These are phyloP conservation scores for Auxenochlorella pyrenoidosa DNA, from an alignment of 139 green algal genomes.

Conservation along the genomic window DNA sequence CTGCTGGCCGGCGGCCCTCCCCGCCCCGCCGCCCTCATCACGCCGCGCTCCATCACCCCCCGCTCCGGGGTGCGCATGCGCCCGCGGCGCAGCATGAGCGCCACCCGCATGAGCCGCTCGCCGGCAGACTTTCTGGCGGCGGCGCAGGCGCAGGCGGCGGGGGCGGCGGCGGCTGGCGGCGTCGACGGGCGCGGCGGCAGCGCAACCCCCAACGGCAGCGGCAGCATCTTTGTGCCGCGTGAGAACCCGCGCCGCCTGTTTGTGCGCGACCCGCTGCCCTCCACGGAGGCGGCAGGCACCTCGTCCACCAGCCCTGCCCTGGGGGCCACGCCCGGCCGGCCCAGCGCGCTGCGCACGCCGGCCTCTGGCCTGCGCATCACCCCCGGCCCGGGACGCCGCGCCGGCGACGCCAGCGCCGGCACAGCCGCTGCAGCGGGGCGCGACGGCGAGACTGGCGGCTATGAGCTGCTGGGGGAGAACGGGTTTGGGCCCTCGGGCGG, in stretches of 20 bases:
- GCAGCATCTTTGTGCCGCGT: constrained; percentile 67
- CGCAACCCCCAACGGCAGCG: constrained; percentile 30
- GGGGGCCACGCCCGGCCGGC: constrained; percentile 12
- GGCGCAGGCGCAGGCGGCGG: constrained; percentile 9
- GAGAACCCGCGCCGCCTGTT: constrained; percentile 89
- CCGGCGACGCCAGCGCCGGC: background rate
- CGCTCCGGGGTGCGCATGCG: constrained; percentile 60
- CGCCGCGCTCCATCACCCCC: constrained; percentile 71
- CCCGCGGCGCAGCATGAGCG: constrained; percentile 35
- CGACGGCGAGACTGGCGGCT: background rate
- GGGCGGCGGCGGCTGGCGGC: background rate
- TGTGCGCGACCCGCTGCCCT: constrained; percentile 74
- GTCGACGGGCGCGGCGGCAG: background rate
- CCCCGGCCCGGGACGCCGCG: constrained; percentile 15
- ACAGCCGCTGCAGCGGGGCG: constrained; percentile 25
- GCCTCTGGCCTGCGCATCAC: constrained; percentile 37
- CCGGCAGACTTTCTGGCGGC: constrained; percentile 42
- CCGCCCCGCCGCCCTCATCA: constrained; percentile 41
- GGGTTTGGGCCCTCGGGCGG: constrained; percentile 9
- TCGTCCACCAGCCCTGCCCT: constrained; percentile 23
- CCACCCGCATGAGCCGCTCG: constrained; percentile 31
- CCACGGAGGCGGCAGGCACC: constrained; percentile 43
- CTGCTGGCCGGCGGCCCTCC: constrained; percentile 37
- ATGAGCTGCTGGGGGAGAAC: background rate
- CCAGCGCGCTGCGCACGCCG: constrained; percentile 7